phyloP scores from a whole-genome alignment of 495 filamentous ascomycete species.

The Xylaria acuta region DNA sequence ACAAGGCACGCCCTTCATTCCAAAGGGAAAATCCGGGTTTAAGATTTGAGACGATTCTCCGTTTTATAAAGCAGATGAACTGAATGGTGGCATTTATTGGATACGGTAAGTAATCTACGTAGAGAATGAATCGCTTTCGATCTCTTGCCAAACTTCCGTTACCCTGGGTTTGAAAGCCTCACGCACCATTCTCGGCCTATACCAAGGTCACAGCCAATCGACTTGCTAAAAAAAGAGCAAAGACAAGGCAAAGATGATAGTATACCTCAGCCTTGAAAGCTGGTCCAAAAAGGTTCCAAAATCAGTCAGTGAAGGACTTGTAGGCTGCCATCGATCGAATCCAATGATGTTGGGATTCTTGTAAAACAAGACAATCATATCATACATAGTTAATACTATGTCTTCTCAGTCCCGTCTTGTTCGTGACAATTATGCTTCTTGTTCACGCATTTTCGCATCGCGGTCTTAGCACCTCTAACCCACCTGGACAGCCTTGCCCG shows the following conservation, averaged over 20 bases:
- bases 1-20: neutral
- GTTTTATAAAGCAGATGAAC: neutral
- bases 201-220: conserved; percentile 41
- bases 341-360: conserved; percentile 36
- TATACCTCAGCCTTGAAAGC: conserved; percentile 29
- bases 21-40: neutral
- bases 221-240: conserved; percentile 35
- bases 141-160: conserved; percentile 37
- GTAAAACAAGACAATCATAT: conserved; percentile 25
- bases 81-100: conserved; percentile 27
- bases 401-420: conserved; percentile 2
- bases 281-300: conserved; percentile 41
- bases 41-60: neutral
- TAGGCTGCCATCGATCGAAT: conserved; percentile 35
- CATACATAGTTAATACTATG: conserved; percentile 16
- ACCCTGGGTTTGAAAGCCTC: conserved; percentile 37
- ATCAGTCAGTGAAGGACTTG: conserved; percentile 32
- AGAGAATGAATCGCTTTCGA: conserved; percentile 30
- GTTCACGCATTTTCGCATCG: conserved; percentile 35
- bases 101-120: conserved; percentile 31
- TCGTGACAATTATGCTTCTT: conserved; percentile 23
- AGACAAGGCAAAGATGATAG: conserved; percentile 31
- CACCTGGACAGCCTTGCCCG: conserved; percentile 35
- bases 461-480: conserved; percentile 36
- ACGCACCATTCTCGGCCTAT: conserved; percentile 36